These are phyloP conservation scores for Fusarium succisae DNA, from an alignment of 2,329 filamentous ascomycete species.

Conservation along the genomic window DNA sequence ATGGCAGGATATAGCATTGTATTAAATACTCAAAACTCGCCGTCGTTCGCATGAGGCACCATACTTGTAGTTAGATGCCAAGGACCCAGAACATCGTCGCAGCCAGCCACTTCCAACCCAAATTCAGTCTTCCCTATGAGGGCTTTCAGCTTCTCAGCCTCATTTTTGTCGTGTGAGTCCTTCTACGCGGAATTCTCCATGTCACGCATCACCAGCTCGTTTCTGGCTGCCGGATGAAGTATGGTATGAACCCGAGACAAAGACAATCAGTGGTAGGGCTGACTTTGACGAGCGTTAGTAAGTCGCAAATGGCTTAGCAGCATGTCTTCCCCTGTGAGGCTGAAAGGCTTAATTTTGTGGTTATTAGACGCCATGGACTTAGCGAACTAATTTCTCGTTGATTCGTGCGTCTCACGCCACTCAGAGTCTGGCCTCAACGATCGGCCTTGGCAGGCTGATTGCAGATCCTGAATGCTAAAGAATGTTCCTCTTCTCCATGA, in stretches of 20 bases:
- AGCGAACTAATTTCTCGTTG: background rate
- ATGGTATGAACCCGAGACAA: background rate
- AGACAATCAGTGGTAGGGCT: background rate
- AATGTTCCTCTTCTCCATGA: no score
- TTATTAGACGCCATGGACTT: background rate
- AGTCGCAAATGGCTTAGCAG: background rate
- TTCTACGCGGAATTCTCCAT: background rate
- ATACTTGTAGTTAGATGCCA: background rate
- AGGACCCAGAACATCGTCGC: background rate
- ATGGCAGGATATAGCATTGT: background rate
- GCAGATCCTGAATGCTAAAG: background rate
- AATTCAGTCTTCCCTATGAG: background rate
- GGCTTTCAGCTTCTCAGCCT: background rate
- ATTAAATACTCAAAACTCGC: background rate
- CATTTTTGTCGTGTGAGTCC: no score
- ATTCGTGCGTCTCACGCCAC: background rate
- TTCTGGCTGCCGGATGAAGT: background rate
- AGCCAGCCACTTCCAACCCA: background rate
- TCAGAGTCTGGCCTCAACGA: background rate
- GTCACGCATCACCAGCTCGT: background rate
- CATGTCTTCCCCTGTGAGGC: background rate
- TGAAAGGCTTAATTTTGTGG: constrained; percentile 11
- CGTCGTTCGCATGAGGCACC: background rate
- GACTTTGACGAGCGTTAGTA: background rate
- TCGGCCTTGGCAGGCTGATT: background rate